Evolutionary conservation across 441 rosid genomes (phyloP).

Genomic region (Jatropha podagrica): DNA sequence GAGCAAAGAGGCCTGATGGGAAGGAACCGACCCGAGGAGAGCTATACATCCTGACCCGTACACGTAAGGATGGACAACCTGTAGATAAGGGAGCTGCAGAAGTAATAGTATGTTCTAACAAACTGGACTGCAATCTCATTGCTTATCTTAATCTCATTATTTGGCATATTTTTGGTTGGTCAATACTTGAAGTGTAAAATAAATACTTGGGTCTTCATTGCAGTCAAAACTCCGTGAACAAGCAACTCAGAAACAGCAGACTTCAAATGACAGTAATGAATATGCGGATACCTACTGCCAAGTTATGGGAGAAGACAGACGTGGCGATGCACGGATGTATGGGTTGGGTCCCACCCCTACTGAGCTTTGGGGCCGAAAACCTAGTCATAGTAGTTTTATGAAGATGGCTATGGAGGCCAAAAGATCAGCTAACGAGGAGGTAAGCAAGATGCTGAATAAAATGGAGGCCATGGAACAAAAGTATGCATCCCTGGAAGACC

Average conservation of each 20-base stretch:
- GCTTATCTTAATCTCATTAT: not conserved
- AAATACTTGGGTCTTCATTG: not conserved
- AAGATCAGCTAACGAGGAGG: constrained; percentile 31
- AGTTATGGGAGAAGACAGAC: constrained; percentile 38
- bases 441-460: constrained; percentile 34
- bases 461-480: constrained; percentile 44
- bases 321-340: constrained; percentile 19
- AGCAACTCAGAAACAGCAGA: constrained; percentile 23
- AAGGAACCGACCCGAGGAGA: constrained; percentile 41
- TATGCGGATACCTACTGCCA: constrained; percentile 33
- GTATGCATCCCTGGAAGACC: constrained; percentile 36
- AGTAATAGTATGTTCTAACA: constrained; percentile 31
- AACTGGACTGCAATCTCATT: not conserved
- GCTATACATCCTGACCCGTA: constrained; percentile 42
- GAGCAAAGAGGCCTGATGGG: constrained; percentile 38
- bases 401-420: constrained; percentile 34
- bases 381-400: constrained; percentile 19
- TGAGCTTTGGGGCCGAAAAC: constrained; percentile 31
- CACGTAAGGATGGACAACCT: constrained; percentile 45
- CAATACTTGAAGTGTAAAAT: not conserved
- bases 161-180: not conserved
- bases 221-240: constrained; percentile 35
- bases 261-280: constrained; percentile 23
- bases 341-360: constrained; percentile 28
- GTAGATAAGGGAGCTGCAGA: constrained; percentile 34